phyloP scores from a whole-genome alignment of 179 eudicot genomes.

The Sideroxylon spinosum region DNA sequence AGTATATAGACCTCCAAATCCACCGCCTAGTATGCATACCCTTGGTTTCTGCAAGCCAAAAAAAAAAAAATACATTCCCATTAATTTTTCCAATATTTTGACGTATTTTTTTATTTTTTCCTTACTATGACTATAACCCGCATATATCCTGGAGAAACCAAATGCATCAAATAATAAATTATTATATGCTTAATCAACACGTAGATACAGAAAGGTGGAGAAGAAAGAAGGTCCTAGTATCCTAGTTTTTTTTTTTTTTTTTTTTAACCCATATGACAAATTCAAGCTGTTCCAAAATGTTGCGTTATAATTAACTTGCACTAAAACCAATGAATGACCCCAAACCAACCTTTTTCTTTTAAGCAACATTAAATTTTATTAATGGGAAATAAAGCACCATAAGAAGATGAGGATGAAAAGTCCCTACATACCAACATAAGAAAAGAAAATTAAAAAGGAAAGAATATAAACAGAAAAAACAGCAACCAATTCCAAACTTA shows the following conservation, averaged over 20 bases:
- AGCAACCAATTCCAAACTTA: too few species aligned
- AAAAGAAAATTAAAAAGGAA: too few species aligned
- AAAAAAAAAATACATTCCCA: slow-evolving; percentile 1
- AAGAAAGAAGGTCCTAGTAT: neutral
- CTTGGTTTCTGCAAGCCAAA: slow-evolving; percentile 62
- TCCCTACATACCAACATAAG: too few species aligned
- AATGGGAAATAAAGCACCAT: too few species aligned
- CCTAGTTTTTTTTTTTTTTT: too few species aligned
- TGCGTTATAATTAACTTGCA: neutral
- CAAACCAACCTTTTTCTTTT: too few species aligned
- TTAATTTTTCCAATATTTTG: neutral
- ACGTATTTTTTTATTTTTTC: neutral
- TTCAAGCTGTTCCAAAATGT: too few species aligned
- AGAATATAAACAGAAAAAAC: too few species aligned
- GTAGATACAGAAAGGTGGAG: neutral
- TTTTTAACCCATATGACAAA: neutral
- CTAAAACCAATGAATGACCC: neutral
- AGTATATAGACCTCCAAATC: slow-evolving; percentile 96
- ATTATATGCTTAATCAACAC: neutral
- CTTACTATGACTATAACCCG: neutral
- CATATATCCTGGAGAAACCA: neutral
- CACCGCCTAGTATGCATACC: slow-evolving; percentile 97
- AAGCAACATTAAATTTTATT: too few species aligned
- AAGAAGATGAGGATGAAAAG: too few species aligned
- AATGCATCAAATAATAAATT: neutral